Evolutionary conservation across 345 rosid species (phyloP), one percentile per base, ranked within the genome.

Genomic region (Geranium brycei): DNA sequence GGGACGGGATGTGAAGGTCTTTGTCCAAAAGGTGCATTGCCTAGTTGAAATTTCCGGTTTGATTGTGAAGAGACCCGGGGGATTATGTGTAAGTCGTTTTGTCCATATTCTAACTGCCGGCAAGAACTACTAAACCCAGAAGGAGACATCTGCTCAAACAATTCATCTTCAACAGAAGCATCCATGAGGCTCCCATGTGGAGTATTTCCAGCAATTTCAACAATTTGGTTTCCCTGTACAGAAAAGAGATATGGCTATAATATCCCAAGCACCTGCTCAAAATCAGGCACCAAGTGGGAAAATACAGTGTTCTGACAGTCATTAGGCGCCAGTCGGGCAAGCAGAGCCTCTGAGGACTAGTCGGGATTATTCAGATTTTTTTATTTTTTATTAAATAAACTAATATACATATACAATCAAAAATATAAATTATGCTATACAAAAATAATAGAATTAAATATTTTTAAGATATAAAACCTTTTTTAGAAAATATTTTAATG

Each of bases 71-170:
- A 77, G 38, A 73, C 72, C 78, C 82, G 93, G 57, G 83, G 73
- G 68, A 83, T 85, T 40, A 84, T 62, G 64, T 69, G 80, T 57
- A 77, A 57, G 64, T 85, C 95, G 65, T 70, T 75, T 53, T 72
- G 86, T 62, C 91, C 86, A 79, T 77, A 87, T 60, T 91, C 96
- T 65, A 79, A 69, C 61, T 75, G 86, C 77, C 91, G 83, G 18
- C 88, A 73, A 63, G 88, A 63, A 77, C 72, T 80, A 77, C 72
- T 80, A 77, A 72, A 87, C 66, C 87, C 88, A 53, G 90, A 68
- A 77, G 90, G 71, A 69, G 93, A 75, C 65, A 80, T 91, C 78
- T 82, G 91, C 5, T 66, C 63, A 73, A 77, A 80, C 75, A 76
- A 63, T 53, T 87, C 95, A 31, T 79, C 66, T 77, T 87, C 83